These are phyloP conservation scores for Xylariales sp. DNA, from an alignment of 2,329 filamentous ascomycete species.

Conservation along the genomic window DNA sequence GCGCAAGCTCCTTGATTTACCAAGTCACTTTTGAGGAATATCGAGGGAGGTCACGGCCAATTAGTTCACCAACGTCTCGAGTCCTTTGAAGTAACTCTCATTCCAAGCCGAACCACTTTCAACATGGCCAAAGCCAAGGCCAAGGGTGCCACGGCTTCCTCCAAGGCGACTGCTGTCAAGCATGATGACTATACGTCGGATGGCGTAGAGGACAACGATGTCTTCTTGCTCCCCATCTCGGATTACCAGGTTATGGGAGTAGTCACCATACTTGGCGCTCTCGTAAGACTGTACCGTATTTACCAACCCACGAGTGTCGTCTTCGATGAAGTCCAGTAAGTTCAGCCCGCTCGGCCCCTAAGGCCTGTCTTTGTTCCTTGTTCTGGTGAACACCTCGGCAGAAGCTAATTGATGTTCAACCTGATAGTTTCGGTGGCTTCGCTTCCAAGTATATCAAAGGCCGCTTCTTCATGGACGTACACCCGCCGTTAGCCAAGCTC, in stretches of 20 bases:
- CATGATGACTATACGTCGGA: slow-evolving; percentile 66
- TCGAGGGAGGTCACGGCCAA: no score
- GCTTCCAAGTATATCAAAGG: slow-evolving; percentile 99
- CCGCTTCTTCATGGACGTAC: slow-evolving; percentile 99
- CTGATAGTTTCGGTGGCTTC: slow-evolving; percentile 85
- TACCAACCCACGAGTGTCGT: slow-evolving; percentile 95
- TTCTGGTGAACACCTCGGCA: no score
- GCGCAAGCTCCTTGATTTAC: slow-evolving; percentile 12
- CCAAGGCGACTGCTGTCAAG: slow-evolving; percentile 22
- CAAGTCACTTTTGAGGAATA: slow-evolving; percentile 8
- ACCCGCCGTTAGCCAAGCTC: slow-evolving; percentile 93
- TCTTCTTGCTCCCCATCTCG: slow-evolving; percentile 76
- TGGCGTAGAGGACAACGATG: slow-evolving; percentile 83
- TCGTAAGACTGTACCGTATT: slow-evolving; percentile 89
- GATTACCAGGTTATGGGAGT: slow-evolving; percentile 76
- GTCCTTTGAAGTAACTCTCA: no score
- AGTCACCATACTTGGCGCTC: slow-evolving; percentile 70
- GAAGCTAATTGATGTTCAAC: no score
- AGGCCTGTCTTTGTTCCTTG: no score
- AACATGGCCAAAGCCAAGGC: slow-evolving; percentile 36
- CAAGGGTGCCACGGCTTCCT: slow-evolving; percentile 28
- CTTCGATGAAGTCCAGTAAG: slow-evolving; percentile 98
- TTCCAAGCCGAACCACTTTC: no score
- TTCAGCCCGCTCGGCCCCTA: no score
- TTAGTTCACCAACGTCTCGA: no score